These are phyloP conservation scores for Phytophthora brassicae DNA, from an alignment of 352 stramenopile genomes.

Conservation along the genomic window DNA sequence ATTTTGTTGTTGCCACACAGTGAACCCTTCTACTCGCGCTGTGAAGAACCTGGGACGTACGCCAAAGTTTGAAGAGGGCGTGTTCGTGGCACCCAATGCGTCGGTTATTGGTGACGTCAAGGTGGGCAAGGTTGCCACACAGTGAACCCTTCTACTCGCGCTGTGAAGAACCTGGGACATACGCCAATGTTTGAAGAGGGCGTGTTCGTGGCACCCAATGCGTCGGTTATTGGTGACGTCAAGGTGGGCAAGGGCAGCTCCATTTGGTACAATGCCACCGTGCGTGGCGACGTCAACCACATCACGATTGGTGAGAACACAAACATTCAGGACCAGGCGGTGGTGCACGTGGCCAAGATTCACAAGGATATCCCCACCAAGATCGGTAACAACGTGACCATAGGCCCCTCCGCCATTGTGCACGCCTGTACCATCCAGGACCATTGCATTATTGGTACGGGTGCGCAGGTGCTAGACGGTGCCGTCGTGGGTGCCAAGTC, in stretches of 20 bases:
- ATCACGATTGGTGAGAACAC: slow-evolving; percentile 94
- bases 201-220: slow-evolving; percentile 91
- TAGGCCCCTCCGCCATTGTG: slow-evolving; percentile 87
- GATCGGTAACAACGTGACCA: slow-evolving; percentile 91
- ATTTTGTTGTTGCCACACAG: slow-evolving; percentile 30
- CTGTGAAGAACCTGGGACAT: slow-evolving; percentile 72
- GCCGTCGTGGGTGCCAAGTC: slow-evolving; percentile 86
- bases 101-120: slow-evolving; percentile 93
- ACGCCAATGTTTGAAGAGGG: slow-evolving; percentile 51
- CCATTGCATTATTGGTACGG: slow-evolving; percentile 92
- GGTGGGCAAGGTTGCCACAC: slow-evolving; percentile 60
- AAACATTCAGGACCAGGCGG: slow-evolving; percentile 92
- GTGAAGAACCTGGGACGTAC: slow-evolving; percentile 73
- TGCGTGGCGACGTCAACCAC: slow-evolving; percentile 91
- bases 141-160: slow-evolving; percentile 86
- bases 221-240: slow-evolving; percentile 92
- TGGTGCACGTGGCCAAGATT: slow-evolving; percentile 95
- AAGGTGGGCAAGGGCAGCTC: slow-evolving; percentile 89
- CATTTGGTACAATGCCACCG: slow-evolving; percentile 93
- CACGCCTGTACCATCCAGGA: slow-evolving; percentile 93
- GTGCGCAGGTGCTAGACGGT: slow-evolving; percentile 90
- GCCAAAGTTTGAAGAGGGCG: slow-evolving; percentile 52
- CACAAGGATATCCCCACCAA: slow-evolving; percentile 88
- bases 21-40: slow-evolving; percentile 81
- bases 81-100: slow-evolving; percentile 92